Evolutionary conservation across 306 rosid genomes (phyloP), one percentile per base, ranked within the genome.

Genomic region (Amphicarpaea edgeworthii): DNA sequence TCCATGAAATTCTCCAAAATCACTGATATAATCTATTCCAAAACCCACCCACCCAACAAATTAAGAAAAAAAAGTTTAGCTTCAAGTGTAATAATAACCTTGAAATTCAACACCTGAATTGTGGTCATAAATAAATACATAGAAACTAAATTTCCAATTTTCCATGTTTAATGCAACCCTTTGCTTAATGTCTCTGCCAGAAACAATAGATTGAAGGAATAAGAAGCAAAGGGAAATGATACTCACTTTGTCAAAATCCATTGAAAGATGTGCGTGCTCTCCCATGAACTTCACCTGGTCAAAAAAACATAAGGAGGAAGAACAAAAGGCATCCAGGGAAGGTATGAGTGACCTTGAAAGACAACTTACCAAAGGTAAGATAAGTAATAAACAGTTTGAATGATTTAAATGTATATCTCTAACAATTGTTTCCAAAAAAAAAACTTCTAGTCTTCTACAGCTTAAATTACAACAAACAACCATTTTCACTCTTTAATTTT

Each of bases 191-290:
- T 60, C 80, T 66, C 51, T 75, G 58, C 70, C 63, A 67, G 77
- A 79, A 66, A 54, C 60, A 40, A 42, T 15, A 62, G 73, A 65
- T 41, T 76, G 61, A 65, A 70, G 74, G 73, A 40, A 74, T 59
- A 59, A 59, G 16, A 5, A 37, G 46, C 83, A 49, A 12, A 46
- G 79, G 77, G 42, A 81, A 78, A 72, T 58, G 77, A 64, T 55
- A 84, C 97, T 90, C 88, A 95, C 98, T 61, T 85, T 84, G 84
- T 95, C 99, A 77, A 95, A 85, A 85, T 90, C 98, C 99, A 90
- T 86, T 62, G 93, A 89, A 70, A 95, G 88, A 80, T 95, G 97
- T 75, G 97, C 90, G 57, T 92, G 95, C 77, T 88, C 93, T 51
- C 97, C 93, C 98, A 95, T 95, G 91, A 90, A 95, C 77, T 23